Conservation (phyloP, 257 asterid species). For the Asclepias syriaca region DNA sequence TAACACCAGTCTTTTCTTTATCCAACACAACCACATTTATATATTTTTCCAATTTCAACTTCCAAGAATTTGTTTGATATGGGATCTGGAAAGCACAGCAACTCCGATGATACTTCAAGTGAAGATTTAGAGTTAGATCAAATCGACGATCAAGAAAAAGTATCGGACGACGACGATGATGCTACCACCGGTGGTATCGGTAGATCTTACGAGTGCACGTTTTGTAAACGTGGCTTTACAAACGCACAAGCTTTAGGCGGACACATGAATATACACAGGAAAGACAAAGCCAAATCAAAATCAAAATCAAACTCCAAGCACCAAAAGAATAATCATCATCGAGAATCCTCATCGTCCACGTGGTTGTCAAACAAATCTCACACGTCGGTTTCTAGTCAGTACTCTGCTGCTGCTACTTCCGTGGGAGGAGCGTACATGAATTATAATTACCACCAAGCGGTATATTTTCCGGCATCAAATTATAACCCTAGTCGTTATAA, state of each 20-base stretch:
- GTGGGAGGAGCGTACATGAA: slow-evolving; percentile 24
- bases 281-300: slow-evolving; percentile 35
- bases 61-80: slow-evolving; percentile 13
- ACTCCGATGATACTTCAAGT: slow-evolving; percentile 38
- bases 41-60: neutral
- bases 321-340: slow-evolving; percentile 19
- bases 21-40: neutral
- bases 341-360: neutral
- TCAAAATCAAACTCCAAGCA: slow-evolving; percentile 34
- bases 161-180: slow-evolving; percentile 26
- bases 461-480: slow-evolving; percentile 42
- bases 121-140: slow-evolving; percentile 18
- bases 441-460: slow-evolving; percentile 34
- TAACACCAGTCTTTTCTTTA: neutral
- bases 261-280: slow-evolving; percentile 88
- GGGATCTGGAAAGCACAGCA: slow-evolving; percentile 33
- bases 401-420: slow-evolving; percentile 1
- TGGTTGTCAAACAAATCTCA: slow-evolving; percentile 15
- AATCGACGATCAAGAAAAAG: slow-evolving; percentile 24
- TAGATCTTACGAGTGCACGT: slow-evolving; percentile 64
- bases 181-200: slow-evolving; percentile 36
- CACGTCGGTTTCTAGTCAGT: slow-evolving; percentile 16
- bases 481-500: slow-evolving; percentile 33
- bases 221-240: slow-evolving; percentile 78
- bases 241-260: slow-evolving; percentile 94